Conservation (phyloP, 441 rosid genomes). For the Biscutella laevigata region DNA sequence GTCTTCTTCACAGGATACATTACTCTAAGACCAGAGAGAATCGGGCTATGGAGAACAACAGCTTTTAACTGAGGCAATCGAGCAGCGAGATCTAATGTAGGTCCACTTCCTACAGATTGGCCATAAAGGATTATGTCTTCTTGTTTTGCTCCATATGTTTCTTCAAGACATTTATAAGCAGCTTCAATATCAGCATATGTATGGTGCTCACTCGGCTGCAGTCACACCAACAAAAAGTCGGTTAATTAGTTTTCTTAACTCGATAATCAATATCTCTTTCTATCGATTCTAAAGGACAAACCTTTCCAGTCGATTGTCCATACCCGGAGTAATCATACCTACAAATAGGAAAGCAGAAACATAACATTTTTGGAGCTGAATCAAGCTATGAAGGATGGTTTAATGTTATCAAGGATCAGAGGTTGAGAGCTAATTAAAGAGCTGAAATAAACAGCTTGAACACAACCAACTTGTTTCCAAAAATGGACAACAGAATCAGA, state of each 20-base stretch:
- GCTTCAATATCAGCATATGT: constrained; percentile 96
- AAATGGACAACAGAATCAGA: neutral
- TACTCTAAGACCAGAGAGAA: constrained; percentile 88
- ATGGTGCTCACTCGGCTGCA: constrained; percentile 90
- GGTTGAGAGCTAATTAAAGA: neutral
- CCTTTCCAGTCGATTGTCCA: constrained; percentile 32
- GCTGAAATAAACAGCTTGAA: neutral
- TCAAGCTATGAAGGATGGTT: constrained; percentile 7
- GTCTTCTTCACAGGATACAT: constrained; percentile 91
- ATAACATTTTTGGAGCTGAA: constrained; percentile 4
- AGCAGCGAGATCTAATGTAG: constrained; percentile 83
- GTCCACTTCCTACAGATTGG: constrained; percentile 96
- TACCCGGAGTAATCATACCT: constrained; percentile 34
- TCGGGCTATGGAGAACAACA: constrained; percentile 92
- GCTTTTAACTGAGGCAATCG: constrained; percentile 66
- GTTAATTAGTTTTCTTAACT: neutral
- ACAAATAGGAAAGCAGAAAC: neutral
- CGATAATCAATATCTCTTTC: neutral
- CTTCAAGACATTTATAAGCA: constrained; percentile 82
- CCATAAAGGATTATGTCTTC: constrained; percentile 91
- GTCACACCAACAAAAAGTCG: neutral
- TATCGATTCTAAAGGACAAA: neutral
- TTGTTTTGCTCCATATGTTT: constrained; percentile 75
- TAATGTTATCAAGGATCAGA: neutral
- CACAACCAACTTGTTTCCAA: neutral